phyloP scores from a whole-genome alignment of 306 rosid genomes.

The Coriaria nepalensis region DNA sequence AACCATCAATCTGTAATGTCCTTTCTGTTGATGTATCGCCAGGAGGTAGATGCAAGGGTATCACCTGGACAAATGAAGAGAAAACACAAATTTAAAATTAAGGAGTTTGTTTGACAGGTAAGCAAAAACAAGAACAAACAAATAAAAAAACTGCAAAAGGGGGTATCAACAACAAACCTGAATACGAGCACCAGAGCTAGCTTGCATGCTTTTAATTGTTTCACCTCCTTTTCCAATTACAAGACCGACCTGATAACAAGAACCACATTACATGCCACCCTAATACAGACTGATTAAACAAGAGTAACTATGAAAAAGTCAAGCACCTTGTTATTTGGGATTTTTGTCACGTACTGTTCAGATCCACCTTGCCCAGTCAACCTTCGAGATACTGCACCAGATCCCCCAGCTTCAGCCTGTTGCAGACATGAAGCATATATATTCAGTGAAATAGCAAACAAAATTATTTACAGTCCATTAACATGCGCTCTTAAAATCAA shows the following conservation, averaged over 20 bases:
- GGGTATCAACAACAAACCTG: conserved; percentile 55
- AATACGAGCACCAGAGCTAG: conserved; percentile 74
- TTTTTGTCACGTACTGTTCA: conserved; percentile 56
- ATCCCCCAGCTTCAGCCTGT: conserved; percentile 95
- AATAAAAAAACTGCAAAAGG: not conserved
- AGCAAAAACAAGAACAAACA: not conserved
- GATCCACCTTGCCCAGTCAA: conserved; percentile 60
- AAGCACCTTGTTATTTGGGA: conserved; percentile 87
- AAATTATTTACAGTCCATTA: no score
- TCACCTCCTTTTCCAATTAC: conserved; percentile 97
- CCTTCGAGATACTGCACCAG: conserved; percentile 55
- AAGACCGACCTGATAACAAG: conserved; percentile 67
- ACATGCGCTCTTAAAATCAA: no score
- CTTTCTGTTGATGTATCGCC: conserved; percentile 81
- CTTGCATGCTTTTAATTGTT: conserved; percentile 88
- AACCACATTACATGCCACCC: conserved; percentile 1
- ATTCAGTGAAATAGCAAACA: no score
- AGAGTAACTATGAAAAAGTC: not conserved
- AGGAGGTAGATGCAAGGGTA: conserved; percentile 95
- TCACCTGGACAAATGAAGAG: conserved; percentile 49
- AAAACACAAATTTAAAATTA: not conserved
- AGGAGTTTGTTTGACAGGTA: no score
- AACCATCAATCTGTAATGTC: conserved; percentile 84
- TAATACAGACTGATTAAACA: not conserved
- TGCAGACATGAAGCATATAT: conserved; percentile 5